A percentile compares a stretch with the other conserved stretches of the same genome.
Evolutionary conservation across 2,329 filamentous ascomycete genomes (phyloP).

Genomic region (Colletotrichum navitas): DNA sequence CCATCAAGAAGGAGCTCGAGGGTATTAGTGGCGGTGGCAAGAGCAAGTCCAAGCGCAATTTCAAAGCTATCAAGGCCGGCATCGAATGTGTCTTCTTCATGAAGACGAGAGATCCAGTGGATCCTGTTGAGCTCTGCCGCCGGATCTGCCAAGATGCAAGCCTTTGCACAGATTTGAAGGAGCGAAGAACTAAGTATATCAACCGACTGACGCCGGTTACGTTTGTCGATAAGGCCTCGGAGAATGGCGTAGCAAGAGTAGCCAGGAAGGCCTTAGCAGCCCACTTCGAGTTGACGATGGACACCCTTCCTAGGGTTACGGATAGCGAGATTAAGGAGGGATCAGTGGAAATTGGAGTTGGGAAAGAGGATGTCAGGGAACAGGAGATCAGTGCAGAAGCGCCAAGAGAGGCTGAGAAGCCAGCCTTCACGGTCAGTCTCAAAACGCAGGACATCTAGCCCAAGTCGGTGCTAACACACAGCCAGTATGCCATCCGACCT

Average conservation of each 20-base stretch:
- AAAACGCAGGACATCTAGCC: not conserved
- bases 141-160: slow-evolving; percentile 68
- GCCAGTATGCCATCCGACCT: slow-evolving; percentile 86
- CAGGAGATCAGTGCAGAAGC: slow-evolving; percentile 32
- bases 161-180: slow-evolving; percentile 54
- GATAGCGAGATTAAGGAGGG: slow-evolving; percentile 43
- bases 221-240: slow-evolving; percentile 73
- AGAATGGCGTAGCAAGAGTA: slow-evolving; percentile 75
- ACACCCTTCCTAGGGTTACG: slow-evolving; percentile 23
- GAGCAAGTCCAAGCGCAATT: slow-evolving; percentile 59
- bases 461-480: not conserved
- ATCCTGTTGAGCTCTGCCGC: slow-evolving; percentile 66
- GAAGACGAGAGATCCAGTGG: slow-evolving; percentile 66
- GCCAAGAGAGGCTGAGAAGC: slow-evolving; percentile 36
- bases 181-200: slow-evolving; percentile 67
- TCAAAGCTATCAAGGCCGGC: slow-evolving; percentile 66
- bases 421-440: slow-evolving; percentile 58
- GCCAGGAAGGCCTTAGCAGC: slow-evolving; percentile 71
- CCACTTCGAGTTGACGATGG: slow-evolving; percentile 67
- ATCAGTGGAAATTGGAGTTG: no score
- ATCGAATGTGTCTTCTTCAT: slow-evolving; percentile 75
- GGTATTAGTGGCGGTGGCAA: slow-evolving; percentile 62
- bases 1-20: slow-evolving; percentile 79
- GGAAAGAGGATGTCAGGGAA: slow-evolving; percentile 17
- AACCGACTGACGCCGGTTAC: slow-evolving; percentile 69